These are phyloP conservation scores for Lactarius evosmus DNA, from an alignment of 768 basidiomycete genomes.

Conservation along the genomic window DNA sequence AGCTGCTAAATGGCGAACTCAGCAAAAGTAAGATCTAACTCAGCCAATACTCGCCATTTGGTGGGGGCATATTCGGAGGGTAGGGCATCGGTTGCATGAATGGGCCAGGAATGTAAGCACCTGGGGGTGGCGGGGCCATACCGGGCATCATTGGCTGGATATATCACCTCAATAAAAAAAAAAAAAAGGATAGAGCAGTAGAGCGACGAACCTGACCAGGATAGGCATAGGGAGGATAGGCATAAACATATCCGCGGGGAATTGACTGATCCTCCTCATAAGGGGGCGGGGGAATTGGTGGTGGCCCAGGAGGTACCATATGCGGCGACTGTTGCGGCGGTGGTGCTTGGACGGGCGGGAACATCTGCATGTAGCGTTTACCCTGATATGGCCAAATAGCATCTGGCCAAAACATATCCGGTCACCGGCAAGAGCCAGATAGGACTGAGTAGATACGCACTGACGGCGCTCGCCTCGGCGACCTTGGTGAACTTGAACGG, in stretches of 20 bases:
- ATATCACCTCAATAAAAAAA: constrained; percentile 8
- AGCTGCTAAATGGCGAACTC: constrained; percentile 39
- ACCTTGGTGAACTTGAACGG: constrained; percentile 90
- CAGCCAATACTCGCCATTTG: constrained; percentile 52
- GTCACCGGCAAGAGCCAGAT: neutral
- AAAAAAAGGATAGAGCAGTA: constrained; percentile 12
- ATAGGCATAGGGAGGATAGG: constrained; percentile 73
- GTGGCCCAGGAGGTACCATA: constrained; percentile 64
- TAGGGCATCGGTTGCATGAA: constrained; percentile 88
- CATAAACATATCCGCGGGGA: constrained; percentile 63
- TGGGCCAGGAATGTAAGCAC: constrained; percentile 72
- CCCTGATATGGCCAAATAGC: constrained; percentile 87
- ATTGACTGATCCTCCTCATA: constrained; percentile 74
- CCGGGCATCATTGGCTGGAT: constrained; percentile 78
- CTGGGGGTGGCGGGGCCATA: constrained; percentile 77
- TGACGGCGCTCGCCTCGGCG: constrained; percentile 64
- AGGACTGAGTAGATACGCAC: constrained; percentile 46
- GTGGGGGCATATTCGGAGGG: constrained; percentile 70
- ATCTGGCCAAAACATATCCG: constrained; percentile 39
- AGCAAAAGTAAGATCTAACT: constrained; percentile 8
- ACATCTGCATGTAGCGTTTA: constrained; percentile 79
- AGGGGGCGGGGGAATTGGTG: constrained; percentile 66
- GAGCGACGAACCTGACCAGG: constrained; percentile 60
- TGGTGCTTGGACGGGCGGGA: constrained; percentile 58
- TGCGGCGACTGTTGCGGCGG: constrained; percentile 65